Percentiles rank a stretch among this genome's conserved stretches.
Conservation (phyloP, 192 early-diverging fungal genomes). For the Coemansia sp. region DNA sequence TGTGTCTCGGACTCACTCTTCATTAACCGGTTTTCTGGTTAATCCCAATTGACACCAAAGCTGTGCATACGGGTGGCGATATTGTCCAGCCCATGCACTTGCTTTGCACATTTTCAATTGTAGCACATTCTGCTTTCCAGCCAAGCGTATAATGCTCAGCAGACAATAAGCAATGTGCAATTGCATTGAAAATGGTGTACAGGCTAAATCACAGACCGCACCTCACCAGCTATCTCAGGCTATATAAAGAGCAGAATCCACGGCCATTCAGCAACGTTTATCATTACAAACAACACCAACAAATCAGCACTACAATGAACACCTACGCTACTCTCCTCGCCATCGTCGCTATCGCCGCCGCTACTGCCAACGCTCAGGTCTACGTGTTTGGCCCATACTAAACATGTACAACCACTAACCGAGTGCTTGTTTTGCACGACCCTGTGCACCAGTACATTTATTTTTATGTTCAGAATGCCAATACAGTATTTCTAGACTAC, state of each 20-base stretch:
- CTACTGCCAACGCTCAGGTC: constrained; percentile 25
- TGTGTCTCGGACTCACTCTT: too few species aligned
- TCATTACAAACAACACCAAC: background rate
- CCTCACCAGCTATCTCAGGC: background rate
- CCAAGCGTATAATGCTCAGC: too few species aligned
- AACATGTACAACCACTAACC: background rate
- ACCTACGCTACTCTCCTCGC: constrained; percentile 12
- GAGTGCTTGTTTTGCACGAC: background rate
- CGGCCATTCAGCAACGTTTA: background rate
- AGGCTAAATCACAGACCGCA: too few species aligned
- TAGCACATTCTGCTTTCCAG: too few species aligned
- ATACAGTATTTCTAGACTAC: too few species aligned
- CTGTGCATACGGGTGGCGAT: too few species aligned
- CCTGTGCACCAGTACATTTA: background rate
- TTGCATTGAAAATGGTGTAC: background rate
- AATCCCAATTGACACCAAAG: too few species aligned
- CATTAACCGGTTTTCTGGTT: too few species aligned
- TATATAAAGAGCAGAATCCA: background rate
- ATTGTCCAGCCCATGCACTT: background rate
- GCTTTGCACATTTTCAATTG: background rate
- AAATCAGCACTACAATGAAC: background rate
- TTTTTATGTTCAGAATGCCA: background rate
- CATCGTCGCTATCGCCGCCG: constrained; percentile 17
- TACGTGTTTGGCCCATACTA: constrained; percentile 1
- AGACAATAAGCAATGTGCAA: background rate